phyloP scores from a whole-genome alignment of 2,329 filamentous ascomycete genomes.

The Colletotrichum costaricense region DNA sequence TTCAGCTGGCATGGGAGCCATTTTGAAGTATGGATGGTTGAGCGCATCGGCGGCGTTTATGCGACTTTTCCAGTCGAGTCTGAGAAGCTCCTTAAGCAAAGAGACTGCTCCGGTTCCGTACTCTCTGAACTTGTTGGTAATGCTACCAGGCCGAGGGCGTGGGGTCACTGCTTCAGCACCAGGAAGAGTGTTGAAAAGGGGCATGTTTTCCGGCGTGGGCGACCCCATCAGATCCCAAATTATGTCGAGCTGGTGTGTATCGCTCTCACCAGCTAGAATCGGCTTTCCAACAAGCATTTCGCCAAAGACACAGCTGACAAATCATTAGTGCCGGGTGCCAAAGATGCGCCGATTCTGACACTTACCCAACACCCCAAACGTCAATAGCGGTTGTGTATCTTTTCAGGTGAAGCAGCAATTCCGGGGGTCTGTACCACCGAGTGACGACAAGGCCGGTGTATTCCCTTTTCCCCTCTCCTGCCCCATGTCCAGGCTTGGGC shows the following conservation, averaged over 20 bases:
- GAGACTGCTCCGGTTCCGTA: slow-evolving; percentile 79
- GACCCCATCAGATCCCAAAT: slow-evolving; percentile 95
- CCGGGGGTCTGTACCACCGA: slow-evolving; percentile 95
- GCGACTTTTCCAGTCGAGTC: slow-evolving; percentile 87
- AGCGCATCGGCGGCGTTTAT: slow-evolving; percentile 96
- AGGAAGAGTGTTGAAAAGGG: slow-evolving; percentile 85
- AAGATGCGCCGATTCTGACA: slow-evolving; percentile 28
- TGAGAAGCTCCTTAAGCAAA: slow-evolving; percentile 83
- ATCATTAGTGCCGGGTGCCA: slow-evolving; percentile 37
- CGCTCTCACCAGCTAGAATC: slow-evolving; percentile 90
- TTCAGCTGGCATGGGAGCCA: slow-evolving; percentile 79
- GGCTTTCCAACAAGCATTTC: slow-evolving; percentile 97
- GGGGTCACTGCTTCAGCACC: slow-evolving; percentile 82
- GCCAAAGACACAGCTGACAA: slow-evolving; percentile 87
- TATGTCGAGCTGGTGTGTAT: slow-evolving; percentile 88
- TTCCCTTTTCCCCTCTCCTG: slow-evolving; percentile 86
- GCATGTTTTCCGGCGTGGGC: slow-evolving; percentile 92
- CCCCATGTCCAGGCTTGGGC: slow-evolving; percentile 80
- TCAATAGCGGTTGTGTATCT: slow-evolving; percentile 98
- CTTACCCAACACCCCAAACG: slow-evolving; percentile 96
- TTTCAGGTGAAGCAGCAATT: slow-evolving; percentile 87
- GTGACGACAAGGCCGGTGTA: slow-evolving; percentile 98
- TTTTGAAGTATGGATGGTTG: slow-evolving; percentile 91
- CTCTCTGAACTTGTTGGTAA: slow-evolving; percentile 81
- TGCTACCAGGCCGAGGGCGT: slow-evolving; percentile 69